Evolutionary conservation across 2,329 filamentous ascomycete species (phyloP), one percentile per base, ranked within the genome.

Genomic region (Escovopsis sp.): DNA sequence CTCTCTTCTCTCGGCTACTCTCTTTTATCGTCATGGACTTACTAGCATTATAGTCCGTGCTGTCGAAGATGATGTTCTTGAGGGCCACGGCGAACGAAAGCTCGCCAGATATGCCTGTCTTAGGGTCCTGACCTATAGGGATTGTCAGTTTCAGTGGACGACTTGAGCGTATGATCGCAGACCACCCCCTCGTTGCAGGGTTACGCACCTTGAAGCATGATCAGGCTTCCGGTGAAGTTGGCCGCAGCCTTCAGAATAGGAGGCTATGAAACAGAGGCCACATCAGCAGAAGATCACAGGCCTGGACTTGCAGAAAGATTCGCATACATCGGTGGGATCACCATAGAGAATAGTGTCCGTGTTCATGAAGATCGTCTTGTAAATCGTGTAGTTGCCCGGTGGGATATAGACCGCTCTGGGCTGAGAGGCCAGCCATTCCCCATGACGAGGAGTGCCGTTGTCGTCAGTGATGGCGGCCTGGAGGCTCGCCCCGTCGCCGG

Each of bases 271-370:
- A 6, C 3, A 8, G 19, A 18, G 40, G 33, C 12, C 10, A 38
- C 29, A 27, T 35, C n/a, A 34, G 27, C 34, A 21, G 5, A 9
- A 5, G 10, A 6, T 25, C 13, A 11, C 9, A 12, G 15, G 14
- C n/a, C 12, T n/a, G 31, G 4, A 19, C 26, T 15, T 8, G 8
- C 5, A 10, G 16, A 12, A 7, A 23, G 11, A 11, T 23, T 23
- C 8, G 21, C 42, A 27, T 44, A 45, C 44, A 25, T 62, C 50
- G 4, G 55, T 61, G 2, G 60, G 53, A 39, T 64, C 61, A n/a
- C 61, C 61, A 55, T 64, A 62, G 31, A 65, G 42, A 25, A 64
- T 56, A 5, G 61, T 65, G 32, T 62, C 61, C 0, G 61, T 62
- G 36, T 60, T 57, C 54, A 63, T 56, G 4, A 44, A 34, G 25